Evolutionary conservation across 1,284 basidiomycete genomes (phyloP).

Genomic region (Rhodotorula sp.): DNA sequence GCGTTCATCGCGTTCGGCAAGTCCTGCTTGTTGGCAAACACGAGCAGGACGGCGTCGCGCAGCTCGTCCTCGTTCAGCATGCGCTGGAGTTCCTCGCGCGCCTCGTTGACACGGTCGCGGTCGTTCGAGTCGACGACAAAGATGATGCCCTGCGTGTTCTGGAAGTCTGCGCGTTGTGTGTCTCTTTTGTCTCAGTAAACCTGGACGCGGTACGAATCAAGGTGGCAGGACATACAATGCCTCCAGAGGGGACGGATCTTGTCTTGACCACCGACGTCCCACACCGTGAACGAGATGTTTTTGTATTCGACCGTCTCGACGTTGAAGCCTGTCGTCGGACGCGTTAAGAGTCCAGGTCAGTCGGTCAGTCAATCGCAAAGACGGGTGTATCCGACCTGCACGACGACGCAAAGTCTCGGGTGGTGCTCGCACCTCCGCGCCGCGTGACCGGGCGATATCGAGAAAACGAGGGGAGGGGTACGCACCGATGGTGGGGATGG

Average conservation of each 20-base stretch:
- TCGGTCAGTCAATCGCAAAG: background rate
- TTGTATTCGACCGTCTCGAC: conserved; percentile 99
- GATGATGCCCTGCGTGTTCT: conserved; percentile 99
- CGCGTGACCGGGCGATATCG: background rate
- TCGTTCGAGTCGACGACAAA: conserved; percentile 99
- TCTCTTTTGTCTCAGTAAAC: too few relatives aligned
- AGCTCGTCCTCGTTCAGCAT: conserved; percentile 99
- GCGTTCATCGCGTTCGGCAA: conserved; percentile 99
- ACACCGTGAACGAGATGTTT: conserved; percentile 99
- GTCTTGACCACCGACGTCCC: conserved; percentile 99
- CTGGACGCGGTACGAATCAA: background rate
- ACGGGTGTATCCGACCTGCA: background rate
- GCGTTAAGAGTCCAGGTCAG: background rate
- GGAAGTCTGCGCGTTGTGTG: conserved; percentile 73
- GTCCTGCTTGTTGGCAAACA: conserved; percentile 99
- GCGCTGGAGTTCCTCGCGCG: conserved; percentile 97
- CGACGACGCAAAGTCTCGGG: background rate
- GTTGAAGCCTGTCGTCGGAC: conserved; percentile 76
- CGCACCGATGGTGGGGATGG: conserved; percentile 96
- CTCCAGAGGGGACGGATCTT: conserved; percentile 99
- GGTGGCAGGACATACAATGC: conserved; percentile 78
- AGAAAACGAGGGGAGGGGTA: background rate
- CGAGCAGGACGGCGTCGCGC: conserved; percentile 94
- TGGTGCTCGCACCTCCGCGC: background rate
- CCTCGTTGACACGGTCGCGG: conserved; percentile 98